Percentiles rank a stretch among this genome's conserved stretches.
phyloP scores from a whole-genome alignment of 805 yeast genomes.

The Zygoascus biomembranicola region DNA sequence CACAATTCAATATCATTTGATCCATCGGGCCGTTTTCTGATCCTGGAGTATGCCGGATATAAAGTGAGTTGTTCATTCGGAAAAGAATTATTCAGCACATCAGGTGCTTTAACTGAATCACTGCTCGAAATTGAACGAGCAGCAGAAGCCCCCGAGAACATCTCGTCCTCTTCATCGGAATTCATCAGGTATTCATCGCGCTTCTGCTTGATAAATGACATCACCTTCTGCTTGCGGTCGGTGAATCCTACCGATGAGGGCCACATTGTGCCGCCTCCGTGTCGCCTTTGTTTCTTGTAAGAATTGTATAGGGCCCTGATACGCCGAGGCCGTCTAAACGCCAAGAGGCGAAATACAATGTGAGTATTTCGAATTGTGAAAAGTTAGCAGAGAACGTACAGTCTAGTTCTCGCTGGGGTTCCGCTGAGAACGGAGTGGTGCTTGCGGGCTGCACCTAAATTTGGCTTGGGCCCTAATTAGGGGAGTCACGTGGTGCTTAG shows the following conservation, averaged over 20 bases:
- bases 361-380: neutral
- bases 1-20: conserved; percentile 40
- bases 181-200: conserved; percentile 9
- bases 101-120: neutral
- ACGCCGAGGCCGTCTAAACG: neutral
- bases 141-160: conserved; percentile 1
- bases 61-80: conserved; percentile 52
- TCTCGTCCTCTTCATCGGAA: conserved; percentile 5
- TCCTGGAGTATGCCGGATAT: conserved; percentile 47
- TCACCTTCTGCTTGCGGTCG: conserved; percentile 9
- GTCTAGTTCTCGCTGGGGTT: no score
- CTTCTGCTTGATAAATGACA: conserved; percentile 14
- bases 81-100: conserved; percentile 14
- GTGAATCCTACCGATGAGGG: neutral
- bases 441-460: no score
- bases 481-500: no score
- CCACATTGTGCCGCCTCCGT: neutral
- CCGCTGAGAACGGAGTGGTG: no score
- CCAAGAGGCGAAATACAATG: neutral
- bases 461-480: no score
- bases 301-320: neutral
- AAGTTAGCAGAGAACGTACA: no score
- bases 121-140: neutral
- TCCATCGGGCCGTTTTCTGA: conserved; percentile 13
- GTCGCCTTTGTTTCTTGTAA: neutral